These are phyloP conservation scores for Sphagnum fallax DNA, from an alignment of 228 moss, liverwort and hornwort genomes.

Conservation along the genomic window DNA sequence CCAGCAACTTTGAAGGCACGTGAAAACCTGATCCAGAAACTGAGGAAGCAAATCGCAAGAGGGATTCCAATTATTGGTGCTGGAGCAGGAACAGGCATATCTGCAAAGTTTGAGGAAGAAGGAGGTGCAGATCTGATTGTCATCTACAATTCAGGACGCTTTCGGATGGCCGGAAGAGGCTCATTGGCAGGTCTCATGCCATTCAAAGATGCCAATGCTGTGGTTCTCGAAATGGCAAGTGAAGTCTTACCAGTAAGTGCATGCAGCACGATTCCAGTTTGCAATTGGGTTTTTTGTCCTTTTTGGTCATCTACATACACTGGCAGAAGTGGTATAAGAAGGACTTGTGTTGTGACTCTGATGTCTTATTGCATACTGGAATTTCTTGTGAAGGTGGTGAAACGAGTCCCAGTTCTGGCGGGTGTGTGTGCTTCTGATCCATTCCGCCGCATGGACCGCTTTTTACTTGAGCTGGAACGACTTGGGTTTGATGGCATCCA, in stretches of 20 bases:
- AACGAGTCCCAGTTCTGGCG: conserved; percentile 82
- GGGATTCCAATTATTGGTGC: conserved; percentile 93
- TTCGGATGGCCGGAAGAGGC: conserved; percentile 95
- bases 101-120: conserved; percentile 98
- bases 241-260: conserved; percentile 84
- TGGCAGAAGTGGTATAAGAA: no score
- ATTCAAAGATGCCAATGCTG: conserved; percentile 97
- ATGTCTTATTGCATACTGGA: no score
- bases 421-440: conserved; percentile 97
- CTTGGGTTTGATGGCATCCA: conserved; percentile 87
- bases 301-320: no score
- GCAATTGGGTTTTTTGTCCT: no score
- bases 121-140: conserved; percentile 90
- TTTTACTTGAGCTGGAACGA: conserved; percentile 75
- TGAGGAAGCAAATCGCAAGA: conserved; percentile 67
- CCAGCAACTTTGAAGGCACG: conserved; percentile 70
- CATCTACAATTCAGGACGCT: conserved; percentile 93
- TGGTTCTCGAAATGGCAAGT: conserved; percentile 87
- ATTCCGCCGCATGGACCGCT: conserved; percentile 78
- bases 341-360: no score
- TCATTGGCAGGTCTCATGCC: conserved; percentile 95
- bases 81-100: conserved; percentile 97
- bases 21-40: conserved; percentile 40
- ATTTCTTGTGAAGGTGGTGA: conserved; percentile 52
- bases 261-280: background rate